Evolutionary conservation across 176 grass and related monocot genomes (phyloP), one percentile per base, ranked within the genome.

Genomic region (Oryza glumipatula): DNA sequence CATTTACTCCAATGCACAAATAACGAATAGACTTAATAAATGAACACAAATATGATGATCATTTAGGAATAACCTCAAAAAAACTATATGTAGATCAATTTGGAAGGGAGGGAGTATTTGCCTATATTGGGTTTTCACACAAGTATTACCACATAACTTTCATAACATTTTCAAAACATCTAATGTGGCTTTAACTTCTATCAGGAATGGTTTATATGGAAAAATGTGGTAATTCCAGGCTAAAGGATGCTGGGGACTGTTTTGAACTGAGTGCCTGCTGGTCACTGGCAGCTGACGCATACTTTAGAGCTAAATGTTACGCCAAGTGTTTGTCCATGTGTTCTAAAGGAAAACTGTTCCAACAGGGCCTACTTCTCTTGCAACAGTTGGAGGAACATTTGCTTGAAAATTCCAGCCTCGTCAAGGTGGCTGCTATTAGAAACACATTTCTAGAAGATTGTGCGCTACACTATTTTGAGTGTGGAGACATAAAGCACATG

Each of bases 201-300:
- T 73, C 73, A 97, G 95, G 95, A 82, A 91, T 69, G 48, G 14
- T 91, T 79, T 97, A 91, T 76, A 77, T 93, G 82, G 86, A 93
- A 84, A 93, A 89, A 84, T 94, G 84, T 86, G 86, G 92, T 73
- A 83, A 46, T 71, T 93, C 90, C 38, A 92, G 74, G 60, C 84
- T 97, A 47, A 82, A 97, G 54, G 86, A 89, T 84, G 92, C 95
- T 1, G 95, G 77, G 8, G 79, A 97, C 15, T 97, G 95, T 58
- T 97, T 97, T 73, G 70, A 21, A 33, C 72, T 45, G 47, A 49
- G 63, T 64, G 83, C 91, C 64, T 68, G 78, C 71, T 94, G 90
- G 92, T 58, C 74, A 32, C 74, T 19, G 61, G 95, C 95, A 67
- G 95, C 92, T 52, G 71, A 91, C 61, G 72, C 76, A 7, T 97